Base-by-base conservation (phyloP, 2,329 filamentous ascomycete species). In the Knufia petricola region DNA sequence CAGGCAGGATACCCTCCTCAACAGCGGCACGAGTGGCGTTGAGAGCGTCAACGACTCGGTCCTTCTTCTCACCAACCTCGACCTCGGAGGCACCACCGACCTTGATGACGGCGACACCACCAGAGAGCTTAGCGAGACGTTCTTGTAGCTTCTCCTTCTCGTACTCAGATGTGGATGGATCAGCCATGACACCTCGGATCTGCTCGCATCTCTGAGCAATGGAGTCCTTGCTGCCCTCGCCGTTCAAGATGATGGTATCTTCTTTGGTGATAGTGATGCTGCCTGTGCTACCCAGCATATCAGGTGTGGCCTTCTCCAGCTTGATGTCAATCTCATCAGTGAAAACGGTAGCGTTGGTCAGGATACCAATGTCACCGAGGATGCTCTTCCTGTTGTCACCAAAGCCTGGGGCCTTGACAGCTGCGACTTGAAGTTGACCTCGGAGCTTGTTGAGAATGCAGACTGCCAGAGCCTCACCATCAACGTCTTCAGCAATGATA, bases 81-180 rank as follows among this genome's bases (percentile, higher is more conserved):
- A 98, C 90, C 74, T 98, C 92, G 56, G 90, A 96, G 56, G 89
- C 80, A 69, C 92, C 92, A 63, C 92, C 92, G 56, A 98, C 92
- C 81, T 94, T 95, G 79, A 98, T 96, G 72, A 98, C 92, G 61
- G 92, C 92, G 62, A 98, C 92, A 79, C 92, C 92, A 57, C 92
- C 92, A 59, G 92, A 96, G 59, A 98, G 86, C 83, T 98, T 98
- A 61, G 92, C 92, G 54, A 98, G 86, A 74, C 92, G 92, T 78
- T 98, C 92, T 76, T 96, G 92, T 58, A 98, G 87, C 82, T 98
- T 98, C 85, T 98, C 92, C 81, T 95, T 96, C 81, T 98, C 92
- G 74, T 98, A 98, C 66, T 98, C 92, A 42, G 89, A 95, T 57
- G 92, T 98, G 61, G 79, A 83, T 58, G 90, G 85, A 74, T 98